phyloP scores from a whole-genome alignment of 768 basidiomycete genomes.

The Tylopilus rubrobrunneus region DNA sequence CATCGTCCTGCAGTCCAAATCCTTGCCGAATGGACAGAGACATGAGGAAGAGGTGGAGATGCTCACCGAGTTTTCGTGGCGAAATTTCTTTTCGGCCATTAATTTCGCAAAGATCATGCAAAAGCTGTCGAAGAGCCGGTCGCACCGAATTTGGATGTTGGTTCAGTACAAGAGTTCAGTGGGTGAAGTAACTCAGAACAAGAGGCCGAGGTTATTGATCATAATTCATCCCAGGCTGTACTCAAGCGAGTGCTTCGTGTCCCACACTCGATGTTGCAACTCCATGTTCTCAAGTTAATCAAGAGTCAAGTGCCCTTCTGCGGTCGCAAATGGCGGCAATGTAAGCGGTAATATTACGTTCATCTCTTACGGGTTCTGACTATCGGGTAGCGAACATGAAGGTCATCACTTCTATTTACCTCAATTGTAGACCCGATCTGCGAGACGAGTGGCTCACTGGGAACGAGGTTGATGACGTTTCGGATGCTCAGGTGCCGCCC shows the following conservation, averaged over 20 bases:
- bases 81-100: conserved; percentile 96
- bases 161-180: conserved; percentile 99
- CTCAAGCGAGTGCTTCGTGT: conserved; percentile 93
- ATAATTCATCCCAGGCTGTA: conserved; percentile 62
- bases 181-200: conserved; percentile 25
- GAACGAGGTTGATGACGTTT: conserved; percentile 84
- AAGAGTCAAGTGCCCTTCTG: conserved; percentile 99
- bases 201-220: conserved; percentile 3
- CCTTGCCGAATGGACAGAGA: conserved; percentile 68
- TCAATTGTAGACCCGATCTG: conserved; percentile 94
- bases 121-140: conserved; percentile 91
- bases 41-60: conserved; percentile 88
- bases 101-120: conserved; percentile 99
- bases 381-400: conserved; percentile 88
- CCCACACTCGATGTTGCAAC: conserved; percentile 88
- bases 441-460: conserved; percentile 98
- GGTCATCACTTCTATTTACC: conserved; percentile 96
- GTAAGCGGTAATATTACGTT: conserved; percentile 42
- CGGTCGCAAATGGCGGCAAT: conserved; percentile 96
- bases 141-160: conserved; percentile 92
- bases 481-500: conserved; percentile 77
- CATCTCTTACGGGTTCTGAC: conserved; percentile 9
- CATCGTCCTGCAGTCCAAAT: conserved; percentile 50
- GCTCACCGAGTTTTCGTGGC: conserved; percentile 92
- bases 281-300: conserved; percentile 94